A percentile compares a stretch with the other conserved stretches of the same genome.
Evolutionary conservation across 2,329 filamentous ascomycete species (phyloP).

Genomic region (Xylariaceae sp.): DNA sequence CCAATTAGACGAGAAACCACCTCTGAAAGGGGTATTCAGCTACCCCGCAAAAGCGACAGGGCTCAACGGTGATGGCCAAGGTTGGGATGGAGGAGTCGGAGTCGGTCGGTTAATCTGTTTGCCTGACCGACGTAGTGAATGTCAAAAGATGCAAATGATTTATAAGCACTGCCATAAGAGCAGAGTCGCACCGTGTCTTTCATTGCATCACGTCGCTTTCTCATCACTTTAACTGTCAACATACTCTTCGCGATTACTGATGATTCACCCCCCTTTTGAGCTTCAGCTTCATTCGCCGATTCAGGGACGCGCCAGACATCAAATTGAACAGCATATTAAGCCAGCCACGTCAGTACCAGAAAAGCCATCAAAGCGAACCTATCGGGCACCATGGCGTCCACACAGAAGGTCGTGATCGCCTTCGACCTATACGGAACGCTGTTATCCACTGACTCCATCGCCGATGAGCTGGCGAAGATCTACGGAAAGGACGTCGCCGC

Average conservation of each 20-base stretch:
- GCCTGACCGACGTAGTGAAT: too few relatives aligned
- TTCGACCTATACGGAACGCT: constrained; percentile 76
- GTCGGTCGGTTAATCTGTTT: too few relatives aligned
- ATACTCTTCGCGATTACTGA: too few relatives aligned
- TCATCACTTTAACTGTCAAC: too few relatives aligned
- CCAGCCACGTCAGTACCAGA: background rate
- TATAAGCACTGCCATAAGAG: background rate
- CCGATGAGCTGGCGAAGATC: constrained; percentile 51
- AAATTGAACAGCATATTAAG: background rate
- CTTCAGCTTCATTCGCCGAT: constrained; percentile 5
- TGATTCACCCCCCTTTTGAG: background rate
- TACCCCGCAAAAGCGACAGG: too few relatives aligned
- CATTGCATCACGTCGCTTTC: background rate
- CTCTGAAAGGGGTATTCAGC: too few relatives aligned
- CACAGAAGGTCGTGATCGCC: constrained; percentile 49
- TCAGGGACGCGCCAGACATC: constrained; percentile 16
- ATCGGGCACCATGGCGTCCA: constrained; percentile 11
- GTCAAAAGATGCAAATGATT: background rate
- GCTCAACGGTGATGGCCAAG: too few relatives aligned
- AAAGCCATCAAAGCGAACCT: background rate
- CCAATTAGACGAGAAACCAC: too few relatives aligned
- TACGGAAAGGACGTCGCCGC: constrained; percentile 56
- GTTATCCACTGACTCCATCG: constrained; percentile 66
- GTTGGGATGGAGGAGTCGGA: too few relatives aligned
- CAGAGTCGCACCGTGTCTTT: background rate